phyloP scores from a whole-genome alignment of 768 basidiomycete genomes.

The Pisolithus albus region DNA sequence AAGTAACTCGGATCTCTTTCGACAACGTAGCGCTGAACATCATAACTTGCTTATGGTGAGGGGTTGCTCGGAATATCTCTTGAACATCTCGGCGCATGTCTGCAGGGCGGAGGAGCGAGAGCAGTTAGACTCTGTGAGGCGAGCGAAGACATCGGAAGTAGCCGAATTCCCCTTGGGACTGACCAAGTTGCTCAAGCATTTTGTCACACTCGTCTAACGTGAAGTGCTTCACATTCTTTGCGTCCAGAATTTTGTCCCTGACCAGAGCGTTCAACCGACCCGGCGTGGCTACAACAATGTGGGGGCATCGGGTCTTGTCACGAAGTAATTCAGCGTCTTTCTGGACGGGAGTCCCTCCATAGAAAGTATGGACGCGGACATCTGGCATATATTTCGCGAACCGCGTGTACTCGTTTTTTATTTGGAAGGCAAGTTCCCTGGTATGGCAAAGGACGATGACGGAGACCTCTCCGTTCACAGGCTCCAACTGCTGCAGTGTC shows the following conservation, averaged over 20 bases:
- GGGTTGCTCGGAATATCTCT: slow-evolving; percentile 98
- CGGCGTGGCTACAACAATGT: slow-evolving; percentile 97
- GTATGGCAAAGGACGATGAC: slow-evolving; percentile 99
- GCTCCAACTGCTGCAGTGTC: slow-evolving; percentile 95
- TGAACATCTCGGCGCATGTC: slow-evolving; percentile 99
- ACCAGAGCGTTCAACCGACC: slow-evolving; percentile 94
- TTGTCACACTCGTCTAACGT: slow-evolving; percentile 99
- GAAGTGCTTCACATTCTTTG: slow-evolving; percentile 97
- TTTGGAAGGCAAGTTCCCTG: slow-evolving; percentile 98
- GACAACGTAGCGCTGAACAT: slow-evolving; percentile 99
- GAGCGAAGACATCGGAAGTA: slow-evolving; percentile 30
- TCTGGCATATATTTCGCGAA: slow-evolving; percentile 99
- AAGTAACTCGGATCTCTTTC: slow-evolving; percentile 94
- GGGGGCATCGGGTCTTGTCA: slow-evolving; percentile 95
- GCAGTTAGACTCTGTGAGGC: slow-evolving; percentile 54
- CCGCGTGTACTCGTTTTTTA: slow-evolving; percentile 98
- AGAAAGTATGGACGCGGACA: slow-evolving; percentile 95
- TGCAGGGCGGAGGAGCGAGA: slow-evolving; percentile 52
- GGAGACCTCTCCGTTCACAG: slow-evolving; percentile 95
- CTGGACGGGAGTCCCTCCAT: slow-evolving; percentile 90
- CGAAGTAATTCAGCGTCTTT: slow-evolving; percentile 93
- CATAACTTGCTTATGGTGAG: slow-evolving; percentile 99
- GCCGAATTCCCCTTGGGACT: slow-evolving; percentile 61
- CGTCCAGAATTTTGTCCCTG: slow-evolving; percentile 92
- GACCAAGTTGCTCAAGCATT: slow-evolving; percentile 99